Conservation (phyloP, 768 basidiomycete genomes). For the Suillus plorans region DNA sequence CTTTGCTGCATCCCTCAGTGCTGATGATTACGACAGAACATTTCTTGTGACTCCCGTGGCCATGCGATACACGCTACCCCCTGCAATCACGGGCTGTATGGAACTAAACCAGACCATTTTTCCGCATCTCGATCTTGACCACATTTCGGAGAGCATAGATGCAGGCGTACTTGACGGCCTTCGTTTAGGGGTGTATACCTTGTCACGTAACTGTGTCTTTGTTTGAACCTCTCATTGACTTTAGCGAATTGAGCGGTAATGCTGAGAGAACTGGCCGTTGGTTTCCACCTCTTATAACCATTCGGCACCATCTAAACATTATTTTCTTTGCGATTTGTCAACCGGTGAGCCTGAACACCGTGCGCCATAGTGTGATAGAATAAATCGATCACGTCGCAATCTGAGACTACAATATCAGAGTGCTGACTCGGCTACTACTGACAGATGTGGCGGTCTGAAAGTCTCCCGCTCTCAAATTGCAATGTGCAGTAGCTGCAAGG, state of each 20-base stretch:
- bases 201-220: conserved; percentile 15
- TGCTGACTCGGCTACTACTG: background rate
- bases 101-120: conserved; percentile 24
- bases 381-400: background rate
- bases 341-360: background rate
- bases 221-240: background rate
- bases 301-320: background rate
- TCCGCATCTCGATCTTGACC: conserved; percentile 40
- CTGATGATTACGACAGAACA: conserved; percentile 7
- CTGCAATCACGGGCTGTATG: conserved; percentile 23
- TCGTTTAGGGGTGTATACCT: conserved; percentile 32
- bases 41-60: conserved; percentile 34
- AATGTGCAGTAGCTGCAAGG: background rate
- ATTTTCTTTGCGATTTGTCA: background rate
- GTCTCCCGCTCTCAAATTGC: background rate
- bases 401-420: background rate
- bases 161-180: conserved; percentile 30
- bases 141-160: conserved; percentile 30
- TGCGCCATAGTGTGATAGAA: background rate
- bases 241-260: background rate
- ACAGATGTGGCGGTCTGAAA: background rate
- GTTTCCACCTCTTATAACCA: background rate
- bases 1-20: conserved; percentile 18
- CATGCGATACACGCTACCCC: conserved; percentile 22
- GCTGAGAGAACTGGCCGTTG: background rate